Evolutionary conservation across 768 basidiomycete genomes (phyloP).

Genomic region (Favolaschia claudopus): DNA sequence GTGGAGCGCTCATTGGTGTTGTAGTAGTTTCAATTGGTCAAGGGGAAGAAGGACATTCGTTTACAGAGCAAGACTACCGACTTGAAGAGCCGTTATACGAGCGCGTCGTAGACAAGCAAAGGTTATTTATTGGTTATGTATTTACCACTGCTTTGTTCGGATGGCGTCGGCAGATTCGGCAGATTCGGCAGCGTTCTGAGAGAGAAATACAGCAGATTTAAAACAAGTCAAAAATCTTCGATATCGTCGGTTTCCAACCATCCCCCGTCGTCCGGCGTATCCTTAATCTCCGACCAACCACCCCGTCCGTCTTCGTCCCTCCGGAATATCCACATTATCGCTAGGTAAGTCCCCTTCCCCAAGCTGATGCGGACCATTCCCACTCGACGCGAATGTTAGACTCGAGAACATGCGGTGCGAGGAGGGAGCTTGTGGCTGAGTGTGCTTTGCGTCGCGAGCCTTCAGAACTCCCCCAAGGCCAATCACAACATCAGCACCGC

Average conservation of each 20-base stretch:
- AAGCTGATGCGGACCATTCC: constrained; percentile 40
- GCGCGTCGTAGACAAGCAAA: not conserved
- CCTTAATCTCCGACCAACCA: constrained; percentile 32
- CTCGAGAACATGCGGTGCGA: constrained; percentile 61
- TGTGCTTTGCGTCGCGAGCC: constrained; percentile 45
- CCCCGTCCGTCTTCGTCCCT: constrained; percentile 16
- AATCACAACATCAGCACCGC: constrained; percentile 53
- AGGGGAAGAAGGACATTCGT: not conserved
- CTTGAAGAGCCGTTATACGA: not conserved
- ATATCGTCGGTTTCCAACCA: constrained; percentile 32
- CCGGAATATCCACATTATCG: constrained; percentile 10
- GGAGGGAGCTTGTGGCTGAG: constrained; percentile 28
- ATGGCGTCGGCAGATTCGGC: not conserved
- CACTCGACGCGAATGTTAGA: constrained; percentile 52
- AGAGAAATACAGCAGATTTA: too few species aligned
- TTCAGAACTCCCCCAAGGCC: constrained; percentile 69
- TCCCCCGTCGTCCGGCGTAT: constrained; percentile 46
- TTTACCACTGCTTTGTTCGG: constrained; percentile 13
- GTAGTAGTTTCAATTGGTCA: not conserved
- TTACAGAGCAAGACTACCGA: not conserved
- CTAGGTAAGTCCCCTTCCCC: constrained; percentile 42
- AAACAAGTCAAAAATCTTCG: constrained; percentile 42
- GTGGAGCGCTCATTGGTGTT: not conserved
- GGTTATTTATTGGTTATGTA: not conserved
- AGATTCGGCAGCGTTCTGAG: too few species aligned